Conservation (phyloP, 208 protist genomes). For the Acanthamoeba healyi region DNA sequence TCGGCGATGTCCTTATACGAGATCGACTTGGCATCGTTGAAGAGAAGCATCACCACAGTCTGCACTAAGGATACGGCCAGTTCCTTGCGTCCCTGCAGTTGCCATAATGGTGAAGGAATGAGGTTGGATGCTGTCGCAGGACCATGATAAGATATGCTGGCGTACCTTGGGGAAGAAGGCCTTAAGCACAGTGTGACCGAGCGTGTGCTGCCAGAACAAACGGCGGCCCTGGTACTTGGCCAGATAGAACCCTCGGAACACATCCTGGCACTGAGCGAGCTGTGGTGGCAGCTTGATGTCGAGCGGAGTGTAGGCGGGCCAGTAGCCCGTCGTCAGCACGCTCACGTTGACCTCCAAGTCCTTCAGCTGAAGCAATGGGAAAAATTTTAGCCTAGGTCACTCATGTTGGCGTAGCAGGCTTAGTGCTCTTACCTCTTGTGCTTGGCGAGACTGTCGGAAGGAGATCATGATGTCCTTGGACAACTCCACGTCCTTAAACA, state of each 20-base stretch:
- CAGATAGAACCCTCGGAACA: slow-evolving; percentile 93
- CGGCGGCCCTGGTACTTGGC: slow-evolving; percentile 89
- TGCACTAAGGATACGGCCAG: slow-evolving; percentile 95
- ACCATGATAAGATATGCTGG: neutral
- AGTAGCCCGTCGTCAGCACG: slow-evolving; percentile 94
- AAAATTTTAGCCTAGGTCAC: too few species aligned
- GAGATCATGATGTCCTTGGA: slow-evolving; percentile 86
- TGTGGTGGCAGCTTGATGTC: slow-evolving; percentile 82
- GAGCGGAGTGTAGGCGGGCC: slow-evolving; percentile 90
- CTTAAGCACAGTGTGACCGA: slow-evolving; percentile 91
- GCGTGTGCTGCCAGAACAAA: slow-evolving; percentile 94
- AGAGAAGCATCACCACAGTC: slow-evolving; percentile 92
- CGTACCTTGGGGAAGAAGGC: slow-evolving; percentile 82
- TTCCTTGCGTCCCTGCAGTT: slow-evolving; percentile 88
- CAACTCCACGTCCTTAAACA: slow-evolving; percentile 95
- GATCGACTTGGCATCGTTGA: slow-evolving; percentile 91
- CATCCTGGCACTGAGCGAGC: slow-evolving; percentile 85
- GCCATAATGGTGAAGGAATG: neutral
- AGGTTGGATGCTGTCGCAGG: neutral
- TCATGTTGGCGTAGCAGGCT: too few species aligned
- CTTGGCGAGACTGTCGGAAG: slow-evolving; percentile 47
- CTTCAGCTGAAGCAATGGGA: neutral
- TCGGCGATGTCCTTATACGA: slow-evolving; percentile 87
- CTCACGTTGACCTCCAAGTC: slow-evolving; percentile 90
- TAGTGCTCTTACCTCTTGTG: slow-evolving; percentile 20